A percentile compares a stretch with the other conserved stretches of the same genome.
Evolutionary conservation across 345 rosid species (phyloP).

Genomic region (Schrenkiella parvula): DNA sequence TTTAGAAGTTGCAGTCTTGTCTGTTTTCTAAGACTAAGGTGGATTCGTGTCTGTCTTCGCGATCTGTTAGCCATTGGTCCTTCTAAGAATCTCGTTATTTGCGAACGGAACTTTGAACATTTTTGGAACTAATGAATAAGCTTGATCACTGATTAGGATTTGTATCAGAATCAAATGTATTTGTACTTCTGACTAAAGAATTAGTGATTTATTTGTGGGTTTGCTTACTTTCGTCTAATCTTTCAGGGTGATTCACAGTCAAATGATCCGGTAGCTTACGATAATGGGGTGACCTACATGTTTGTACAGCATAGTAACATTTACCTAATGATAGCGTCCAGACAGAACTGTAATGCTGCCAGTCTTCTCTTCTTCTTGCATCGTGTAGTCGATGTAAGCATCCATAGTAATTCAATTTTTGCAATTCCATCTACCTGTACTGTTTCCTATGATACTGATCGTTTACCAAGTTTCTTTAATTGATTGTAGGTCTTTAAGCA

Average conservation of each 20-base stretch:
- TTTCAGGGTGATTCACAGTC: constrained; percentile 92
- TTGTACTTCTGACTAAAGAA: not conserved
- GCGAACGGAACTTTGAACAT: not conserved
- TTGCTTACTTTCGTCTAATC: not conserved
- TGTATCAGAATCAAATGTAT: not conserved
- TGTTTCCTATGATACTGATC: not conserved
- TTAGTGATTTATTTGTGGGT: not conserved
- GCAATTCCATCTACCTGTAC: not conserved
- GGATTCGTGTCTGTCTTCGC: not conserved
- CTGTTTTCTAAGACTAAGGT: too few relatives aligned
- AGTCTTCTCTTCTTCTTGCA: constrained; percentile 86
- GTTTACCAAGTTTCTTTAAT: not conserved
- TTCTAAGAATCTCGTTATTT: not conserved
- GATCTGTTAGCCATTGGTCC: not conserved
- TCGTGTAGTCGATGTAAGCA: constrained; percentile 85
- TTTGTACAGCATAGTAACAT: constrained; percentile 90
- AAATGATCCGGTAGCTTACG: constrained; percentile 96
- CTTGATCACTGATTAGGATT: constrained; percentile 1
- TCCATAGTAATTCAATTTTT: not conserved
- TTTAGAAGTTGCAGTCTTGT: not conserved
- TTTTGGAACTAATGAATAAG: constrained; percentile 2
- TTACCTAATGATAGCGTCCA: constrained; percentile 82
- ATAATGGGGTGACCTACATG: constrained; percentile 90
- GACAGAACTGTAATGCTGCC: constrained; percentile 98
- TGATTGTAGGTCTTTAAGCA: constrained; percentile 73